Percentiles rank a stretch among this genome's conserved stretches.
Conservation (phyloP, 148 eudicot genomes). For the Selenicereus undatus region DNA sequence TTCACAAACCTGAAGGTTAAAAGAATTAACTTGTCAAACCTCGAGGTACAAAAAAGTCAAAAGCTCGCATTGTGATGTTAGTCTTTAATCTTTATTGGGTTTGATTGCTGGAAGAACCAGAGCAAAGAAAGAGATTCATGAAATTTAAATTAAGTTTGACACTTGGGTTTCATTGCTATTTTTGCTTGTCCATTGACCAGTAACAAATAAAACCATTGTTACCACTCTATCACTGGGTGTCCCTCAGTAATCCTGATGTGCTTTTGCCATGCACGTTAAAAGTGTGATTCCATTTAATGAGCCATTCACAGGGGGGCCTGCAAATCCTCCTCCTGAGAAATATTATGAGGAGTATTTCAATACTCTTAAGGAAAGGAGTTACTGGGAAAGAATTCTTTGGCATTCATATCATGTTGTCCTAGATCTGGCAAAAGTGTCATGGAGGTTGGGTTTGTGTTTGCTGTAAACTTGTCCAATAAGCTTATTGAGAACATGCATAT, state of each 20-base stretch:
- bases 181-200: neutral
- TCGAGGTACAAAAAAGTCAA: too few relatives aligned
- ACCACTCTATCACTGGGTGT: neutral
- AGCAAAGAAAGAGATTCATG: neutral
- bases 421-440: neutral
- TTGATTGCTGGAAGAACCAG: neutral
- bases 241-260: neutral
- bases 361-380: constrained; percentile 74
- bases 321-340: constrained; percentile 95
- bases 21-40: too few relatives aligned
- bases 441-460: neutral
- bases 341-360: constrained; percentile 76
- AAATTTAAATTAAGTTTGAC: neutral
- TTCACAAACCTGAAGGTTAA: too few relatives aligned
- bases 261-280: constrained; percentile 61
- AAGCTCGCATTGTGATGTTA: too few relatives aligned
- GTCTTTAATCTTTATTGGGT: neutral
- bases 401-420: neutral
- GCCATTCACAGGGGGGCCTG: constrained; percentile 76
- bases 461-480: neutral
- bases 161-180: neutral
- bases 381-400: constrained; percentile 75
- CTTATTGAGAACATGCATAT: too few relatives aligned
- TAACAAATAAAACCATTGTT: neutral
- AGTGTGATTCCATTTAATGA: constrained; percentile 86